phyloP scores from a whole-genome alignment of 352 stramenopile genomes.

The Phytophthora pistaciae region DNA sequence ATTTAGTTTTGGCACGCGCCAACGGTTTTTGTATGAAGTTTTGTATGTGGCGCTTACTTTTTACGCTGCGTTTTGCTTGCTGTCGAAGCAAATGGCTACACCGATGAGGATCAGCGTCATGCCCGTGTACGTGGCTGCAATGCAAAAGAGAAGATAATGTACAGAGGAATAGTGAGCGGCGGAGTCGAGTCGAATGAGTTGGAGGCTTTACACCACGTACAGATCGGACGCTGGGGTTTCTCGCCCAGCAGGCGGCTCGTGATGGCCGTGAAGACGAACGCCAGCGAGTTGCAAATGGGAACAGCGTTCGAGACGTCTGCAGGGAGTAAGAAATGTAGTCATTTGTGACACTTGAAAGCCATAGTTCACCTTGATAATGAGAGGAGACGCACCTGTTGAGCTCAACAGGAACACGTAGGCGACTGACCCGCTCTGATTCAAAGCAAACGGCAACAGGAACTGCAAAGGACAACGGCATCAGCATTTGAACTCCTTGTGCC shows the following conservation, averaged over 20 bases:
- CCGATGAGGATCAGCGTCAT: conserved; percentile 72
- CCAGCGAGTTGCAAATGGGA: conserved; percentile 91
- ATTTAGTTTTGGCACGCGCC: conserved; percentile 3
- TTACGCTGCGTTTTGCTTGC: conserved; percentile 29
- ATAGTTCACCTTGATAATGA: no score
- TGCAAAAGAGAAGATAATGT: neutral
- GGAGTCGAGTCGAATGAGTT: neutral
- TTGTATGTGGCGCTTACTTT: neutral
- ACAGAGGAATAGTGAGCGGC: neutral
- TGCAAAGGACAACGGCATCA: conserved; percentile 27
- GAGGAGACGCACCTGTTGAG: conserved; percentile 67
- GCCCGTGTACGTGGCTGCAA: conserved; percentile 63
- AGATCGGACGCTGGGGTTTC: conserved; percentile 67
- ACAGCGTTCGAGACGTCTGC: conserved; percentile 87
- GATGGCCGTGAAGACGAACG: conserved; percentile 89
- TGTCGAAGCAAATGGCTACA: conserved; percentile 76
- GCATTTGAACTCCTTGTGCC: neutral
- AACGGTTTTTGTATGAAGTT: conserved; percentile 19
- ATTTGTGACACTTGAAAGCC: no score
- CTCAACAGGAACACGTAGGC: conserved; percentile 84
- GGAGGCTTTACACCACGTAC: conserved; percentile 42
- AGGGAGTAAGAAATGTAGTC: neutral
- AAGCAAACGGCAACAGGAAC: conserved; percentile 83
- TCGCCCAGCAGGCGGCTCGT: conserved; percentile 83
- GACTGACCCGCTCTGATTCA: conserved; percentile 89